A percentile compares a stretch with the other conserved stretches of the same genome.
These are phyloP conservation scores for Yarrowia galli DNA, from an alignment of 1,139 yeast species.

Conservation along the genomic window DNA sequence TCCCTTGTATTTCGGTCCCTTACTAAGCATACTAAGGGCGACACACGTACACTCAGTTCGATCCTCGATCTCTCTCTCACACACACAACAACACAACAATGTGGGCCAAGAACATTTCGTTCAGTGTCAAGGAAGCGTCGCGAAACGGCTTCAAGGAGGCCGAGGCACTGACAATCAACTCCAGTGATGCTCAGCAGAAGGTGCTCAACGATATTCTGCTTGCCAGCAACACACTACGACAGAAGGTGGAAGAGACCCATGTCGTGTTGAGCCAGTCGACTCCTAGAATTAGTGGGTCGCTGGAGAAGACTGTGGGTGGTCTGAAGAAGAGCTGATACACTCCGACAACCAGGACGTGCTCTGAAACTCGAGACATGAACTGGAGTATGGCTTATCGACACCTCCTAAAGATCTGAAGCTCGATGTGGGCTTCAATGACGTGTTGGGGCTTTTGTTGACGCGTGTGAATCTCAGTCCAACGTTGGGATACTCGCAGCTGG, in stretches of 20 bases:
- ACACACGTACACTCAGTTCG: background rate
- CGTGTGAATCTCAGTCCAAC: no score
- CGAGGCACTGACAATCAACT: slow-evolving; percentile 21
- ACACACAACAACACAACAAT: background rate
- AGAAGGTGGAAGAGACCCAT: slow-evolving; percentile 28
- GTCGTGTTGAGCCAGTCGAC: slow-evolving; percentile 11
- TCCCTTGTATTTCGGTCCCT: background rate
- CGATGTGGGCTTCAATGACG: no score
- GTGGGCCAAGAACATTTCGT: slow-evolving; percentile 28
- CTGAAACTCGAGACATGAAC: no score
- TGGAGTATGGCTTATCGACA: no score
- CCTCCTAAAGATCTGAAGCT: no score
- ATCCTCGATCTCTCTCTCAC: background rate
- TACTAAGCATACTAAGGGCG: no score
- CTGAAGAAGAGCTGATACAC: background rate
- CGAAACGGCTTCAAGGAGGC: slow-evolving; percentile 37
- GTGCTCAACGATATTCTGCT: slow-evolving; percentile 28
- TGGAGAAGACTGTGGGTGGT: slow-evolving; percentile 32
- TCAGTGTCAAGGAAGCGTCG: slow-evolving; percentile 15
- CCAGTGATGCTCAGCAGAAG: slow-evolving; percentile 29
- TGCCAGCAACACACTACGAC: slow-evolving; percentile 32
- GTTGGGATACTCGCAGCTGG: no score
- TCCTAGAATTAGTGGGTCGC: slow-evolving; percentile 7
- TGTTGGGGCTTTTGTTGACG: no score
- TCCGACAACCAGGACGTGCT: no score